phyloP scores from a whole-genome alignment of 306 rosid genomes.

The Gynostemma pentaphyllum region DNA sequence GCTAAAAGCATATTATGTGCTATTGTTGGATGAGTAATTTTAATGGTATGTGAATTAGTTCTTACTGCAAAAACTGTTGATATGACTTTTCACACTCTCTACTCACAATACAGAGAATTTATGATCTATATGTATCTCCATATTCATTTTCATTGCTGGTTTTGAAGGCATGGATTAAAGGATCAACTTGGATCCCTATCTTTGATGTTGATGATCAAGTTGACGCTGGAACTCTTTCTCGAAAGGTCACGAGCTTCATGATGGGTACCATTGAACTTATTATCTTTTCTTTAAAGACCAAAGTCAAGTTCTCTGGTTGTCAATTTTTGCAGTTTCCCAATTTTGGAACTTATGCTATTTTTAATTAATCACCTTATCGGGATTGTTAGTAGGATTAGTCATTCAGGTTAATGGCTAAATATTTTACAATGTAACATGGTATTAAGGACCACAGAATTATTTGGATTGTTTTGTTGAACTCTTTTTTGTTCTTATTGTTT shows the following conservation, averaged over 20 bases:
- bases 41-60: neutral
- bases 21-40: neutral
- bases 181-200: slow-evolving; percentile 83
- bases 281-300: slow-evolving; percentile 5
- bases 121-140: neutral
- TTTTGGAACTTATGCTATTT: neutral
- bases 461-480: neutral
- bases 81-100: neutral
- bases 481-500: slow-evolving; percentile 7
- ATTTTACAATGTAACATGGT: neutral
- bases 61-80: neutral
- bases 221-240: slow-evolving; percentile 53
- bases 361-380: neutral
- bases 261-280: slow-evolving; percentile 52
- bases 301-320: slow-evolving; percentile 3
- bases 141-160: slow-evolving; percentile 5
- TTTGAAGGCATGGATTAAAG: slow-evolving; percentile 83
- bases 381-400: neutral
- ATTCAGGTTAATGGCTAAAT: neutral
- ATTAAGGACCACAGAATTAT: neutral
- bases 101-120: neutral
- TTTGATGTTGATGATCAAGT: slow-evolving; percentile 48
- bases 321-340: neutral
- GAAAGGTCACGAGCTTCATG: slow-evolving; percentile 49
- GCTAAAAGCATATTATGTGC: neutral